phyloP scores from a whole-genome alignment of 768 basidiomycete species.

The Daedaleopsis sinensis region DNA sequence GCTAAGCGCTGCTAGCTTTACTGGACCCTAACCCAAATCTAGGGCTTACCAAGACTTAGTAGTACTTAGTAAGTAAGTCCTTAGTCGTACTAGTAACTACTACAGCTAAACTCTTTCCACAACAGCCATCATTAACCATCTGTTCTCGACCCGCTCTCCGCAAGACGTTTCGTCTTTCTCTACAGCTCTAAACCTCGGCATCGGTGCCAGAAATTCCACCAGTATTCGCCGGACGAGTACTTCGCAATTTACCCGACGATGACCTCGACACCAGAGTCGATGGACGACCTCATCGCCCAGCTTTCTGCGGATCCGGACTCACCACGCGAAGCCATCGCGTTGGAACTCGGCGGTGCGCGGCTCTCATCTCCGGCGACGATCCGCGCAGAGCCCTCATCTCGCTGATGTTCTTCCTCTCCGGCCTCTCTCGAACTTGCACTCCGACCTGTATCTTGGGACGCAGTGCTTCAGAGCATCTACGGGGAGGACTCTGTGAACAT shows the following conservation, averaged over 20 bases:
- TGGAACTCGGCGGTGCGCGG: conserved; percentile 48
- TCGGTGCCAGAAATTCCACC: no score
- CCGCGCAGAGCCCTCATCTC: conserved; percentile 23
- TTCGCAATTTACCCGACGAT: background rate
- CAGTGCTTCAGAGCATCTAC: conserved; percentile 84
- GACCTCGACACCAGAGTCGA: conserved; percentile 3
- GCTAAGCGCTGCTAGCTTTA: no score
- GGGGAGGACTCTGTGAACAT: conserved; percentile 66
- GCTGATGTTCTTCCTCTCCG: conserved; percentile 14
- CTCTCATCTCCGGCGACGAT: conserved; percentile 9
- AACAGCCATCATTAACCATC: no score
- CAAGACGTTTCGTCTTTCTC: no score
- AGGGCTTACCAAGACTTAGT: no score
- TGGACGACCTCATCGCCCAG: conserved; percentile 20
- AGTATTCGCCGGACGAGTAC: no score
- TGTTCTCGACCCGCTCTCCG: no score
- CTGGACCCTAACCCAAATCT: no score
- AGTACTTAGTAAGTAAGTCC: no score
- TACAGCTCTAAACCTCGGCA: no score
- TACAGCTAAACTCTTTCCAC: no score
- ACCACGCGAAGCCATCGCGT: conserved; percentile 46
- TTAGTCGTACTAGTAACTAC: no score
- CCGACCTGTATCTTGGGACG: conserved; percentile 7
- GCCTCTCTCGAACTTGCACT: conserved; percentile 13
- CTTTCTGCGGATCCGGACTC: conserved; percentile 32